These are phyloP conservation scores for Cadophora sp. DNA, from an alignment of 2,329 filamentous ascomycete species.

Conservation along the genomic window DNA sequence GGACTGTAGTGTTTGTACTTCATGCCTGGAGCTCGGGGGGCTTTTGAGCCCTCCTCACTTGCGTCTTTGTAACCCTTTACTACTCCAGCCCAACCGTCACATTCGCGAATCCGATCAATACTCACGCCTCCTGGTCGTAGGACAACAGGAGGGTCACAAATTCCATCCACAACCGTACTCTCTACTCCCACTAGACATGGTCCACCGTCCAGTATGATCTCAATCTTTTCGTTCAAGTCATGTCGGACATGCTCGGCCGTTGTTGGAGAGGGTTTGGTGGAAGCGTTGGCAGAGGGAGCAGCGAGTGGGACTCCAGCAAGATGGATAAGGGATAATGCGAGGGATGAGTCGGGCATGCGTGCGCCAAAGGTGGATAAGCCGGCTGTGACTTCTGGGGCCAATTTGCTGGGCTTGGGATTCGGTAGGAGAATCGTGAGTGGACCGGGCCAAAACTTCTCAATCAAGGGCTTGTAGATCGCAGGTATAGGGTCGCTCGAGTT, in stretches of 20 bases:
- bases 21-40: constrained; percentile 92
- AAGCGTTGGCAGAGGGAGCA: constrained; percentile 92
- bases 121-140: constrained; percentile 87
- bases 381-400: constrained; percentile 93
- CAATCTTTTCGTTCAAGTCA: constrained; percentile 82
- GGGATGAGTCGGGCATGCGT: constrained; percentile 83
- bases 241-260: constrained; percentile 87
- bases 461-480: constrained; percentile 71
- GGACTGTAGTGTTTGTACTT: constrained; percentile 99
- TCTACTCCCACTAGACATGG: constrained; percentile 89
- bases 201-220: constrained; percentile 88
- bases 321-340: constrained; percentile 89
- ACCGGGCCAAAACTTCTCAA: constrained; percentile 90
- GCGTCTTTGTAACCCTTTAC: constrained; percentile 80
- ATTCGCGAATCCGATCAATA: constrained; percentile 76
- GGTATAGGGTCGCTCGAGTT: constrained; percentile 44
- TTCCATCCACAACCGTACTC: constrained; percentile 93
- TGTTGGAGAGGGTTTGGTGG: constrained; percentile 90
- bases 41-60: constrained; percentile 67
- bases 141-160: constrained; percentile 81
- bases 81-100: constrained; percentile 82
- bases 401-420: constrained; percentile 69
- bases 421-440: constrained; percentile 90
- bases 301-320: constrained; percentile 81
- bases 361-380: constrained; percentile 85